A percentile compares a stretch with the other conserved stretches of the same genome.
These are phyloP conservation scores for Thermoascus crustaceus DNA, from an alignment of 2,329 filamentous ascomycete species.

Conservation along the genomic window DNA sequence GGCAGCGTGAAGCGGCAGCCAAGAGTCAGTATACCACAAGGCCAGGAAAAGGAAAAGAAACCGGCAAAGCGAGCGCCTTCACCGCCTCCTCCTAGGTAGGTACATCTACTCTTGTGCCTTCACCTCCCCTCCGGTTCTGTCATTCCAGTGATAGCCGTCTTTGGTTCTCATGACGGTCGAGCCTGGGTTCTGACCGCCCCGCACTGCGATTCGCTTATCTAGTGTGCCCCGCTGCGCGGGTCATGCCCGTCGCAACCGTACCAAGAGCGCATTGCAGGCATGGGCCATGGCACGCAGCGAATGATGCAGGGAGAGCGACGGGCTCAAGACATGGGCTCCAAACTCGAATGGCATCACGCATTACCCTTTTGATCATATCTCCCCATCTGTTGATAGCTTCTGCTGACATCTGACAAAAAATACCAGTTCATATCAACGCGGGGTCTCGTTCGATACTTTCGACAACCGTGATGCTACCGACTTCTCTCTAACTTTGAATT, in stretches of 20 bases:
- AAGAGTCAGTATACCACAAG: too few species aligned
- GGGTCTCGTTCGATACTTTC: conserved; percentile 70
- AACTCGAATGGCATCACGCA: too few species aligned
- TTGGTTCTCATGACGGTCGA: too few species aligned
- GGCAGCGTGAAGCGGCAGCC: conserved; percentile 19
- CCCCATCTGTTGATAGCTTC: background rate
- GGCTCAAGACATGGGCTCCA: too few species aligned
- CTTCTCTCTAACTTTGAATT: conserved; percentile 72
- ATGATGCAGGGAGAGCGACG: too few species aligned
- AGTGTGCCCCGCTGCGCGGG: too few species aligned
- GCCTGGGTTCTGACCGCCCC: too few species aligned
- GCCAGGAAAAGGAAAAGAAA: conserved; percentile 16
- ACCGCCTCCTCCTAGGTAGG: conserved; percentile 35
- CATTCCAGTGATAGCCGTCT: background rate
- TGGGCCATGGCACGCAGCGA: too few species aligned
- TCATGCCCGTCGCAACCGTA: too few species aligned
- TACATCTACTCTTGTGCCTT: background rate
- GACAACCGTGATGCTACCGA: conserved; percentile 58
- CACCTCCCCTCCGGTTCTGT: background rate
- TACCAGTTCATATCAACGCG: conserved; percentile 53
- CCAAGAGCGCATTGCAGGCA: too few species aligned
- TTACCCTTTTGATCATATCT: background rate
- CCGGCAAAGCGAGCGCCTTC: conserved; percentile 24
- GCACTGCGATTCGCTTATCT: too few species aligned
- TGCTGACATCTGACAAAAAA: conserved; percentile 7